These are phyloP conservation scores for Diaporthe ilicicola DNA, from an alignment of 2,329 filamentous ascomycete genomes.

Conservation along the genomic window DNA sequence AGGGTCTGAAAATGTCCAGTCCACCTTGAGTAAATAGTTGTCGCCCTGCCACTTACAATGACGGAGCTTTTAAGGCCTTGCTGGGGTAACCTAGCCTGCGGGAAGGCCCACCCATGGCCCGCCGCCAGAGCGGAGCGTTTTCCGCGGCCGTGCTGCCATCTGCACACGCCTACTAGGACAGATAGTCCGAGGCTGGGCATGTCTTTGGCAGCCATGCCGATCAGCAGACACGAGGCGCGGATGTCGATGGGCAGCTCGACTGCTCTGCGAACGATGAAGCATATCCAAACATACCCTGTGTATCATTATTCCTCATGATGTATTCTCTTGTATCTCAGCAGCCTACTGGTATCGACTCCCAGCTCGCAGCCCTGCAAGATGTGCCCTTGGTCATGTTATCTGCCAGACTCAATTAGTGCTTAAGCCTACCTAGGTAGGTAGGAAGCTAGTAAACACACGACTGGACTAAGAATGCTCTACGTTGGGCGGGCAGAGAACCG, in stretches of 20 bases:
- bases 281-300: too few relatives aligned
- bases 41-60: neutral
- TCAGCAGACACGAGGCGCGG: neutral
- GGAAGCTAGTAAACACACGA: neutral
- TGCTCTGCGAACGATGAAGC: neutral
- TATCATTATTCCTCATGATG: too few relatives aligned
- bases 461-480: neutral
- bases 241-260: neutral
- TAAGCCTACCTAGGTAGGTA: too few relatives aligned
- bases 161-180: neutral
- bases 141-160: neutral
- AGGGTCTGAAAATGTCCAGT: constrained; percentile 2
- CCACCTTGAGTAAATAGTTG: neutral
- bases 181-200: neutral
- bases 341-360: too few relatives aligned
- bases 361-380: too few relatives aligned
- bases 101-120: neutral
- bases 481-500: neutral
- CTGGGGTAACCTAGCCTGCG: constrained; percentile 20
- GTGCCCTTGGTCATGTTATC: neutral
- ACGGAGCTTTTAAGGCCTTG: neutral
- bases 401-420: too few relatives aligned
- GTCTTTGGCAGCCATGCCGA: neutral
- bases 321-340: neutral
- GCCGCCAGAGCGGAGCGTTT: constrained; percentile 16